phyloP scores from a whole-genome alignment of 768 basidiomycete genomes.

The Trametes elegans region DNA sequence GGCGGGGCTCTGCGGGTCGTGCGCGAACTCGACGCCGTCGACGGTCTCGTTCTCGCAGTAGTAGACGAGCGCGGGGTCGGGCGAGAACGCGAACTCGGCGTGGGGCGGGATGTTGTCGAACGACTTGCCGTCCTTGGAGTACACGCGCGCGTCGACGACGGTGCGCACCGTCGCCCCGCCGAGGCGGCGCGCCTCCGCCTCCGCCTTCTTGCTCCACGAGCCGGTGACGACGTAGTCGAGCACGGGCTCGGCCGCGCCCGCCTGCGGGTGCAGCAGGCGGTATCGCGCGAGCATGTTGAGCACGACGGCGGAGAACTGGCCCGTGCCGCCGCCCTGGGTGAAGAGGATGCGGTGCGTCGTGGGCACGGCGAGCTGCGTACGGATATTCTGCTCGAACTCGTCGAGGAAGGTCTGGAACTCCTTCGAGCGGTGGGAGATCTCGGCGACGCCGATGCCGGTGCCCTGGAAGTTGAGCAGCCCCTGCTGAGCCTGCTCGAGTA shows the following conservation, averaged over 20 bases:
- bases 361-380: constrained; percentile 79
- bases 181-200: constrained; percentile 77
- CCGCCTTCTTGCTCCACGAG: constrained; percentile 86
- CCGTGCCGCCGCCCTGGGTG: constrained; percentile 91
- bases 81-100: constrained; percentile 70
- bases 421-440: constrained; percentile 93
- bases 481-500: constrained; percentile 77
- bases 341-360: constrained; percentile 84
- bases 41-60: constrained; percentile 99
- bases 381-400: constrained; percentile 61
- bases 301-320: constrained; percentile 89
- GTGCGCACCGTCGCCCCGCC: constrained; percentile 53
- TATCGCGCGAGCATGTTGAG: constrained; percentile 89
- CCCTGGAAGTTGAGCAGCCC: constrained; percentile 88
- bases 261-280: constrained; percentile 67
- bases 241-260: constrained; percentile 49
- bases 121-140: constrained; percentile 62
- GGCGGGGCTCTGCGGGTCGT: constrained; percentile 48
- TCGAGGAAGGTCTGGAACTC: constrained; percentile 76
- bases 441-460: constrained; percentile 94
- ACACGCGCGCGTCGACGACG: constrained; percentile 64
- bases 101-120: constrained; percentile 81
- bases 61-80: constrained; percentile 86
- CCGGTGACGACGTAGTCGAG: constrained; percentile 94
- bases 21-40: constrained; percentile 86